These are phyloP conservation scores for Castanospermum australe DNA, from an alignment of 306 rosid genomes.

Conservation along the genomic window DNA sequence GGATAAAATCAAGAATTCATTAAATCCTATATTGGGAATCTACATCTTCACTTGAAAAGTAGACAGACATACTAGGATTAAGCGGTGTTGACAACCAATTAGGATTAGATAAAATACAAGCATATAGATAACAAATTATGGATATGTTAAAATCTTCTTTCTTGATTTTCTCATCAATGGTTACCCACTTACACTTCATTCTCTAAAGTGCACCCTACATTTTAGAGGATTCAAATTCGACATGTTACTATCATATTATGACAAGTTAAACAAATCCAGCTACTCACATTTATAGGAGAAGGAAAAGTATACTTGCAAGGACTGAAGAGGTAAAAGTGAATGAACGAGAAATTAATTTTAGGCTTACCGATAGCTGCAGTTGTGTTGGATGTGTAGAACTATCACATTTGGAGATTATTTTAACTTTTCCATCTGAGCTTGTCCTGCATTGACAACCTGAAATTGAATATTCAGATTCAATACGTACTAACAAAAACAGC, in stretches of 20 bases:
- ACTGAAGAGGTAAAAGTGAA: slow-evolving; percentile 6
- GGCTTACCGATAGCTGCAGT: slow-evolving; percentile 92
- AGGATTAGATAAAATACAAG: no score
- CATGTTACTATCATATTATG: no score
- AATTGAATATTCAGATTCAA: slow-evolving; percentile 36
- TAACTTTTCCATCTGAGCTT: slow-evolving; percentile 94
- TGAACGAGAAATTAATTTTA: slow-evolving; percentile 6
- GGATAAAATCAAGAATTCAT: slow-evolving; percentile 2
- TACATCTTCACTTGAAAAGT: slow-evolving; percentile 11
- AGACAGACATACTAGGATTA: background rate
- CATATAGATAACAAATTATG: no score
- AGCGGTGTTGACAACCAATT: no score
- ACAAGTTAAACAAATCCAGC: background rate
- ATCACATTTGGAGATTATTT: slow-evolving; percentile 87
- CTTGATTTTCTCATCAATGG: no score
- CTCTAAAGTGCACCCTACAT: no score
- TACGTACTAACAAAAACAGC: background rate
- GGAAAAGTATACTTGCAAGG: no score
- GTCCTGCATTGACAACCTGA: slow-evolving; percentile 96
- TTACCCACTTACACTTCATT: no score
- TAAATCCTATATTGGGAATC: background rate
- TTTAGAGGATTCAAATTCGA: no score
- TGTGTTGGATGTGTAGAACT: slow-evolving; percentile 83
- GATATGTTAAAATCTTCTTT: no score
- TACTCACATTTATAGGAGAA: no score